phyloP scores from a whole-genome alignment of 768 basidiomycete genomes.

The Boletus rufocinnamomeus region DNA sequence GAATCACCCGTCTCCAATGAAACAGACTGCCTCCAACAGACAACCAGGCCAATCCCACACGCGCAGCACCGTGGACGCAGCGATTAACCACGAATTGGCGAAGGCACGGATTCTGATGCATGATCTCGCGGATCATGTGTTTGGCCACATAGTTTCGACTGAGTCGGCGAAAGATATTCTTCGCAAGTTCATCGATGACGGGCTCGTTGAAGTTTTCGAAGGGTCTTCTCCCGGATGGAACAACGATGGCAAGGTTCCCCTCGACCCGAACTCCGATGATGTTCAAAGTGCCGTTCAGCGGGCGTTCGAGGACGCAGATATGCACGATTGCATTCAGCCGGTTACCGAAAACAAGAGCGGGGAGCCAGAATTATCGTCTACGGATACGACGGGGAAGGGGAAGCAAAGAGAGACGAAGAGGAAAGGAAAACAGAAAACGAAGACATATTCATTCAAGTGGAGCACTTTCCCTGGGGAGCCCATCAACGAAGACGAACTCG shows the following conservation, averaged over 20 bases:
- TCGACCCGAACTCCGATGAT: neutral
- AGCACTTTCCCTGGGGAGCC: conserved; percentile 3
- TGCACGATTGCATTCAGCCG: neutral
- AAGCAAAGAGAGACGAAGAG: neutral
- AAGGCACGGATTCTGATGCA: conserved; percentile 5
- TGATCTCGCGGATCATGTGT: conserved; percentile 5
- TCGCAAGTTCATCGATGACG: neutral
- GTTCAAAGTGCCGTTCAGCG: neutral
- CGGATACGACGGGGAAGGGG: neutral
- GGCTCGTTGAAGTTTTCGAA: neutral
- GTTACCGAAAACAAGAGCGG: neutral
- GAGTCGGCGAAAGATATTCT: conserved; percentile 1
- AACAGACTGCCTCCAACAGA: neutral
- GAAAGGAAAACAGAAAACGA: neutral
- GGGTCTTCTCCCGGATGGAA: neutral
- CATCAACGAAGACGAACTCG: conserved; percentile 4
- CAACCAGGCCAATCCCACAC: neutral
- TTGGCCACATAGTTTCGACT: conserved; percentile 6
- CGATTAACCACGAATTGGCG: conserved; percentile 5
- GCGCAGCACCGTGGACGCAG: neutral
- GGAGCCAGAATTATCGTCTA: neutral
- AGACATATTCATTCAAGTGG: conserved; percentile 9
- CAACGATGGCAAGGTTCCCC: neutral
- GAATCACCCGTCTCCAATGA: neutral
- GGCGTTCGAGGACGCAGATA: neutral